phyloP scores from a whole-genome alignment of 495 filamentous ascomycete genomes.

The Penicillium roqueforti region DNA sequence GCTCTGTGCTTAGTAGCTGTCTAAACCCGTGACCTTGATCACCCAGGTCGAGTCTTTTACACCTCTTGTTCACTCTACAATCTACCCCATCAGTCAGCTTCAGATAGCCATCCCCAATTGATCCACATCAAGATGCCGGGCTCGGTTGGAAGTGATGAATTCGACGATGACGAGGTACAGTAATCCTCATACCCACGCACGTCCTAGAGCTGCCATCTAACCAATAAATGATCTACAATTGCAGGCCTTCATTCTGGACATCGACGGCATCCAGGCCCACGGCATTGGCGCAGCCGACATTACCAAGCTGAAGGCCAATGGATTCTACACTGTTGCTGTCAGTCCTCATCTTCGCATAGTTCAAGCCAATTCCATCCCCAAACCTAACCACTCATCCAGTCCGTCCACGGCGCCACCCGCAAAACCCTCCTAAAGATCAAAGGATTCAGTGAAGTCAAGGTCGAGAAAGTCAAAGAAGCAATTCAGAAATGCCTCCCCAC shows the following conservation, averaged over 20 bases:
- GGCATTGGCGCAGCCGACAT: constrained; percentile 73
- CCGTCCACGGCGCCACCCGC: constrained; percentile 62
- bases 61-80: background rate
- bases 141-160: constrained; percentile 6
- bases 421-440: constrained; percentile 68
- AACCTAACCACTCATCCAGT: constrained; percentile 34
- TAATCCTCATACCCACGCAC: background rate
- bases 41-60: background rate
- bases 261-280: constrained; percentile 70
- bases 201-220: background rate
- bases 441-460: constrained; percentile 77
- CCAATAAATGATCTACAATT: background rate
- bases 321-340: constrained; percentile 70
- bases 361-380: constrained; percentile 1
- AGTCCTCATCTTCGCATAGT: background rate
- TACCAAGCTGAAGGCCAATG: constrained; percentile 65
- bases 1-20: background rate
- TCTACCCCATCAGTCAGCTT: background rate
- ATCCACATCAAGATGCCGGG: background rate
- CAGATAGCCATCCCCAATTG: background rate
- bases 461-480: constrained; percentile 78
- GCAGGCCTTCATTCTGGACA: constrained; percentile 63
- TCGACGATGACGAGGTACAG: constrained; percentile 5
- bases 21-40: constrained; percentile 8
- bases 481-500: constrained; percentile 65